Conservation (phyloP, 257 asterid species). For the Ehretia macrophylla region DNA sequence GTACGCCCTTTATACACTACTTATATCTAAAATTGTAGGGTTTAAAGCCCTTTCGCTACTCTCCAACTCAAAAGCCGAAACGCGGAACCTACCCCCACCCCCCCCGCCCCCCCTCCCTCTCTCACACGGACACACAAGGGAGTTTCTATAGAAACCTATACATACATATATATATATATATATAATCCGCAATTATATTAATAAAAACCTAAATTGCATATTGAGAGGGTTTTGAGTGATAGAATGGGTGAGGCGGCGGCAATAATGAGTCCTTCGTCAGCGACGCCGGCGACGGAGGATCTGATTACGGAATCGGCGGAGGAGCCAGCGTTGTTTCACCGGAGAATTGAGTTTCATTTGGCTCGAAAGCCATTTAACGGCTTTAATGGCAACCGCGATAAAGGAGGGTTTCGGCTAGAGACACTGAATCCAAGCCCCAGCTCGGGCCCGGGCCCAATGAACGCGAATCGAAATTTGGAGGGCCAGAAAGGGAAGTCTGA, state of each 20-base stretch:
- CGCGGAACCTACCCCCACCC: background rate
- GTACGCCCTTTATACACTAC: background rate
- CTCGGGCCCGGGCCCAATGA: conserved; percentile 19
- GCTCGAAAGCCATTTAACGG: conserved; percentile 66
- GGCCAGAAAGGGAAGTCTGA: conserved; percentile 21
- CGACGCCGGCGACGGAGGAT: conserved; percentile 12
- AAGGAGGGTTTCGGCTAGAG: conserved; percentile 82
- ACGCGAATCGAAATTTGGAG: background rate
- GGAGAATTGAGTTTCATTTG: conserved; percentile 70
- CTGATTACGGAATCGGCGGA: conserved; percentile 3
- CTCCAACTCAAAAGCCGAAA: conserved; percentile 16
- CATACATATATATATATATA: background rate
- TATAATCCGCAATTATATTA: too few species aligned
- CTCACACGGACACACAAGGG: background rate
- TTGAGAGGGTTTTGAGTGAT: conserved; percentile 1
- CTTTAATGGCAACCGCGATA: conserved; percentile 34
- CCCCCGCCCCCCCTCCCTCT: background rate
- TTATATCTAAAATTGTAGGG: conserved; percentile 19
- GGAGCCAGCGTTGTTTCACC: conserved; percentile 34
- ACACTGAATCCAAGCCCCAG: conserved; percentile 54
- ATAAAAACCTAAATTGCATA: too few species aligned
- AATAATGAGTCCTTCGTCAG: background rate
- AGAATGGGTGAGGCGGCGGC: conserved; percentile 13
- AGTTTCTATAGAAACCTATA: background rate
- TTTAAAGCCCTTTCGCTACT: conserved; percentile 5